Evolutionary conservation across 306 rosid species (phyloP).

Genomic region (Dryas octopetala): DNA sequence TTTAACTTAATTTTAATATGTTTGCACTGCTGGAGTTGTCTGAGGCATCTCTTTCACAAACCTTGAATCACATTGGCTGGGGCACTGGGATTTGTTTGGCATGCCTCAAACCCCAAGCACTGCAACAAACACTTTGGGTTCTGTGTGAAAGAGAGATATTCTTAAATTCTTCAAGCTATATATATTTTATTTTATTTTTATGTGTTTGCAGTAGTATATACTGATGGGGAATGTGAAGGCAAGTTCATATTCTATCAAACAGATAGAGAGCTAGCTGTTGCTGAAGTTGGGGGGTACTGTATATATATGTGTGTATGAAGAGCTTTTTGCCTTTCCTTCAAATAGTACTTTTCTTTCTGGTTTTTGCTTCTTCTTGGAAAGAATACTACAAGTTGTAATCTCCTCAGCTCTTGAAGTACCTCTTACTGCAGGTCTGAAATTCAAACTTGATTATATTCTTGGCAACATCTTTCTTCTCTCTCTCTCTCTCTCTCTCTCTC

Average conservation of each 20-base stretch:
- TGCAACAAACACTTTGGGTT: slow-evolving; percentile 49
- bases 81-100: slow-evolving; percentile 90
- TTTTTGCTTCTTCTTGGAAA: slow-evolving; percentile 14
- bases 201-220: slow-evolving; percentile 35
- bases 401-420: slow-evolving; percentile 12
- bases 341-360: slow-evolving; percentile 4
- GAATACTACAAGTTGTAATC: not conserved
- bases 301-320: not conserved
- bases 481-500: not conserved
- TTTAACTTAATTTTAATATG: not conserved
- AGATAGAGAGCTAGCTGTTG: slow-evolving; percentile 16
- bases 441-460: not conserved
- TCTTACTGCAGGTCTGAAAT: slow-evolving; percentile 16
- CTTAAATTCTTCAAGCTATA: slow-evolving; percentile 43
- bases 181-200: slow-evolving; percentile 20
- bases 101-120: slow-evolving; percentile 63
- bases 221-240: slow-evolving; percentile 77
- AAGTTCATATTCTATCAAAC: slow-evolving; percentile 38
- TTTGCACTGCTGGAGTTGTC: slow-evolving; percentile 66
- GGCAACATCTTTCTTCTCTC: no score
- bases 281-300: no score
- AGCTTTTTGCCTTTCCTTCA: slow-evolving; percentile 8
- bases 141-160: slow-evolving; percentile 53
- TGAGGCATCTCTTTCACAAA: slow-evolving; percentile 85
- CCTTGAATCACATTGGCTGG: slow-evolving; percentile 77